phyloP scores from a whole-genome alignment of 495 filamentous ascomycete species.

The Opeltia flavorubescens region DNA sequence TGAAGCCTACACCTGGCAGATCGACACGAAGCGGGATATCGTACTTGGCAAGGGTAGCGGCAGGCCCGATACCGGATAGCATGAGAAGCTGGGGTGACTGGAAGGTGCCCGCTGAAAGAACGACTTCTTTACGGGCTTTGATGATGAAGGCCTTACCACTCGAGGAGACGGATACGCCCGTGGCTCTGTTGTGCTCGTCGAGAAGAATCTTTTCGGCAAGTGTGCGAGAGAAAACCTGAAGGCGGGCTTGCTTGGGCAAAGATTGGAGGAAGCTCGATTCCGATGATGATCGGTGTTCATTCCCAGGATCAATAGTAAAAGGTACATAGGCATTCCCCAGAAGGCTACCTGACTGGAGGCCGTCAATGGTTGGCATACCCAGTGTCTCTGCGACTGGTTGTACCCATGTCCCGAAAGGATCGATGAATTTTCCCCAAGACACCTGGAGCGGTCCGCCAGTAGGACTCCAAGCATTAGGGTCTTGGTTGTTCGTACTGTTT shows the following conservation, averaged over 20 bases:
- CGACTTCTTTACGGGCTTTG: constrained; percentile 37
- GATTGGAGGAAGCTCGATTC: constrained; percentile 19
- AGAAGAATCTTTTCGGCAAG: constrained; percentile 11
- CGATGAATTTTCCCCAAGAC: constrained; percentile 19
- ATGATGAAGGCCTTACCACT: constrained; percentile 15
- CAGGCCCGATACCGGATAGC: constrained; percentile 45
- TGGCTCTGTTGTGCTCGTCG: constrained; percentile 1
- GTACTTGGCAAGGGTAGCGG: constrained; percentile 17
- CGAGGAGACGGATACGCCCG: not conserved
- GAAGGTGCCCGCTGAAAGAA: constrained; percentile 43
- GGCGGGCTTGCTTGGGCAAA: not conserved
- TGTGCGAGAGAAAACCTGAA: constrained; percentile 7
- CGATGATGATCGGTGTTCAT: constrained; percentile 8
- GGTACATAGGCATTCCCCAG: constrained; percentile 14
- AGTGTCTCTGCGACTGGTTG: constrained; percentile 14
- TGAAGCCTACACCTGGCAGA: constrained; percentile 37
- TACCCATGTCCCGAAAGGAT: constrained; percentile 23
- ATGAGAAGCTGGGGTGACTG: constrained; percentile 44
- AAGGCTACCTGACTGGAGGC: constrained; percentile 23
- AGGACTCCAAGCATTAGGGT: constrained; percentile 16
- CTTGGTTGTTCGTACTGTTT: constrained; percentile 16
- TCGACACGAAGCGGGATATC: constrained; percentile 27
- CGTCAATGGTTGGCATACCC: constrained; percentile 18
- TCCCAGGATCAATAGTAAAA: constrained; percentile 14
- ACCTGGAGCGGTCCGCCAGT: constrained; percentile 22